Percentiles rank a stretch among this genome's conserved stretches.
phyloP scores from a whole-genome alignment of 1,284 basidiomycete genomes.

The Boletus smithii region DNA sequence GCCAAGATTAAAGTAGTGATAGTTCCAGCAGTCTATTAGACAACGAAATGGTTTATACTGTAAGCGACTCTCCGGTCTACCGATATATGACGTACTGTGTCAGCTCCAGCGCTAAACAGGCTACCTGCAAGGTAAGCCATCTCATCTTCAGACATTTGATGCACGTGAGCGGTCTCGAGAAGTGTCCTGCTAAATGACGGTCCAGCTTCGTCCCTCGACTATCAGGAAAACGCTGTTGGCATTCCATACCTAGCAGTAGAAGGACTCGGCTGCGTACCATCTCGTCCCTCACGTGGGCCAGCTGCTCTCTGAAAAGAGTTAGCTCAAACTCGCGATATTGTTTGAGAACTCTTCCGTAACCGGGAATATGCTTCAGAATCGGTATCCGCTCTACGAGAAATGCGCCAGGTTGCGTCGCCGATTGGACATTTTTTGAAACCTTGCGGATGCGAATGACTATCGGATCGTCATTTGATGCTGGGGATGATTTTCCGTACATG shows the following conservation, averaged over 20 bases:
- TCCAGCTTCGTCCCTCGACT: conserved; percentile 21
- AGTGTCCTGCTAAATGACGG: conserved; percentile 55
- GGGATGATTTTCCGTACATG: conserved; percentile 56
- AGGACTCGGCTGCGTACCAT: neutral
- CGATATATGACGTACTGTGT: conserved; percentile 38
- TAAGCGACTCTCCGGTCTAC: neutral
- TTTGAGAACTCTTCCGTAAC: conserved; percentile 1
- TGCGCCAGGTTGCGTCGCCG: neutral
- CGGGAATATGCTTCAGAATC: neutral
- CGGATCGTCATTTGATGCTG: conserved; percentile 49
- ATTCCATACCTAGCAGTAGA: neutral
- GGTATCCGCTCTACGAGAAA: conserved; percentile 3
- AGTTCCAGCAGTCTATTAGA: conserved; percentile 46
- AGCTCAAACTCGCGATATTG: neutral
- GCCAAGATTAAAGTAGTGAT: conserved; percentile 60
- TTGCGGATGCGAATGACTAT: conserved; percentile 53
- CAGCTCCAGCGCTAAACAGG: conserved; percentile 60
- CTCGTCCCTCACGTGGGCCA: neutral
- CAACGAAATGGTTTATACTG: neutral
- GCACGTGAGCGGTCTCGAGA: conserved; percentile 46
- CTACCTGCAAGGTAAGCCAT: conserved; percentile 57
- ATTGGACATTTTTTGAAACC: conserved; percentile 34
- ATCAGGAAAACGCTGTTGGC: neutral
- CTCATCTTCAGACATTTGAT: conserved; percentile 48
- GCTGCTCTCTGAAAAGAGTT: conserved; percentile 1